phyloP scores from a whole-genome alignment of 371 early-diverging fungal species.

The Zychaea mexicana region DNA sequence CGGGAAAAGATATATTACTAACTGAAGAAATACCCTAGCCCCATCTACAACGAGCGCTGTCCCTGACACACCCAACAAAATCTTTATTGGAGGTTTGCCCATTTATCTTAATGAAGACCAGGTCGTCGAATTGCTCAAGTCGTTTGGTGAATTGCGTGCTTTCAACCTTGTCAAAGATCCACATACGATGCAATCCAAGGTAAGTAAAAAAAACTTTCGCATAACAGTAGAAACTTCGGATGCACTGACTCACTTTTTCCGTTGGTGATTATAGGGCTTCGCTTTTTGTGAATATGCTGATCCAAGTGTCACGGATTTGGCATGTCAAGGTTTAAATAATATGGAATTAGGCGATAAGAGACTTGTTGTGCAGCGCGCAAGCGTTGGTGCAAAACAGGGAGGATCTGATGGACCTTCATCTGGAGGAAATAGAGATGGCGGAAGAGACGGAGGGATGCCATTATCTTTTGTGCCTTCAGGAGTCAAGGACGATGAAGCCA shows the following conservation, averaged over 20 bases:
- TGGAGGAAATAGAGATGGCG: neutral
- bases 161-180: slow-evolving; percentile 93
- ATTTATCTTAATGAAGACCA: slow-evolving; percentile 90
- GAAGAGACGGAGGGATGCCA: neutral
- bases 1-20: no score
- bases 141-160: slow-evolving; percentile 91
- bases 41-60: slow-evolving; percentile 71
- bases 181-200: slow-evolving; percentile 80
- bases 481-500: slow-evolving; percentile 65
- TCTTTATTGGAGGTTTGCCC: slow-evolving; percentile 94
- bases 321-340: slow-evolving; percentile 92
- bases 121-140: slow-evolving; percentile 87
- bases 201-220: slow-evolving; percentile 17
- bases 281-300: slow-evolving; percentile 97
- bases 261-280: slow-evolving; percentile 85
- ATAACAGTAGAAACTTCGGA: neutral
- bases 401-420: neutral
- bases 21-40: no score
- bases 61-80: slow-evolving; percentile 90
- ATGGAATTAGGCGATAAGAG: slow-evolving; percentile 95
- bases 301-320: slow-evolving; percentile 87
- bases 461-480: slow-evolving; percentile 16
- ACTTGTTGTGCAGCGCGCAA: slow-evolving; percentile 94
- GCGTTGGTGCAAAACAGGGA: slow-evolving; percentile 73
- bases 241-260: neutral